Conservation (phyloP, 305 asterid species). For the Fraxinus greggii region DNA sequence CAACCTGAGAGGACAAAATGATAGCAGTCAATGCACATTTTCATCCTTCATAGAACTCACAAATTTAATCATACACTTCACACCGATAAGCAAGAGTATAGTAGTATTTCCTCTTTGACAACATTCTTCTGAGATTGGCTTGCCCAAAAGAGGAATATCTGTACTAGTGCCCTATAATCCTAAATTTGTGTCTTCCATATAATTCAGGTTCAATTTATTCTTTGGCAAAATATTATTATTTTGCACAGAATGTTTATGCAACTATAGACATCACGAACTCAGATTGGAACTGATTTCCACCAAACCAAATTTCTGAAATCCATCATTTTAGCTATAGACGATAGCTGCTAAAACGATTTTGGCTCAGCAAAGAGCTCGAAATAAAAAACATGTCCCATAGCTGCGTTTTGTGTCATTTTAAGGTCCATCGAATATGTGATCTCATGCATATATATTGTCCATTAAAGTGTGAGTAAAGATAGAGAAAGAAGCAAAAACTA, state of each 20-base stretch:
- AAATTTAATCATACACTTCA: neutral
- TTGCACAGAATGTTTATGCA: neutral
- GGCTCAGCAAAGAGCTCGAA: neutral
- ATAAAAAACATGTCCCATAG: neutral
- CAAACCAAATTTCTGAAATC: neutral
- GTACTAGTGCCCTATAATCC: neutral
- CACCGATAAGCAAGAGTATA: neutral
- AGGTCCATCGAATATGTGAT: neutral
- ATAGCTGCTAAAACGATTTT: neutral
- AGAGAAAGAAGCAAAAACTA: constrained; percentile 4
- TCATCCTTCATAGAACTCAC: neutral
- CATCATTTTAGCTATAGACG: neutral
- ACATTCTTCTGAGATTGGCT: neutral
- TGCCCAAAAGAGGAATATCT: neutral
- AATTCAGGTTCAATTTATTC: neutral
- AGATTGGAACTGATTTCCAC: neutral
- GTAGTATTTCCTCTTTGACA: neutral
- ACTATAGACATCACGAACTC: neutral
- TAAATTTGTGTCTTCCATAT: neutral
- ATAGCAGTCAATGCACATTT: neutral
- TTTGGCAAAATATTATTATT: neutral
- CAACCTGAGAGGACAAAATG: constrained; percentile 33
- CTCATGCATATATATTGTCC: neutral
- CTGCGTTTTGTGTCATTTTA: neutral
- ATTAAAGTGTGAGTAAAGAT: neutral